Evolutionary conservation across 345 rosid genomes (phyloP), one percentile per base, ranked within the genome.

Genomic region (Lepidium didymum): DNA sequence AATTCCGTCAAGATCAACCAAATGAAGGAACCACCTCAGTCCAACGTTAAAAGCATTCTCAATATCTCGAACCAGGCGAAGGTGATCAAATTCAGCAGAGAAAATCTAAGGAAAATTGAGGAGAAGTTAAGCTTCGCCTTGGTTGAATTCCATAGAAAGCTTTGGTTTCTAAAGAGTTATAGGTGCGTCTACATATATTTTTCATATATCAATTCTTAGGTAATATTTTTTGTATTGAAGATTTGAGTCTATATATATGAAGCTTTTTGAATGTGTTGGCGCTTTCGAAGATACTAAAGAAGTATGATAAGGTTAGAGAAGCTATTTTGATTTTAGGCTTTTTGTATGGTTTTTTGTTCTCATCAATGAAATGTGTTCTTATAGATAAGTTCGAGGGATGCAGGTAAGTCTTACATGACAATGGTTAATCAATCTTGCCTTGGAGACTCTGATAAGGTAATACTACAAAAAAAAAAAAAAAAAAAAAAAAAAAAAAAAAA

Each of bases 211-310:
- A n/a, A n/a, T n/a, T n/a, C n/a, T n/a, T n/a, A n/a, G 29, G 10
- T 18, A 7, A 18, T 10, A 1, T 6, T 7, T n/a, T 7, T 13
- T 36, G 6, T 56, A 7, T 43, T 23, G 53, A 13, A 23, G 36
- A 14, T 15, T 62, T n/a, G 6, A 23, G 31, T 62, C 10, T 40
- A 71, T 73, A 79, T 71, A 63, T 45, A 72, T 36, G 54, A 77
- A 80, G 85, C 69, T 89, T 86, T 74, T 67, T 81, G 71, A 89
- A 89, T 46, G 67, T 69, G 12, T 63, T 89, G 76, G 92, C 90
- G 6, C 57, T 84, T 52, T 84, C 86, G 3, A 88, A 86, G 74
- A 84, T 86, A 54, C 57, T 88, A 78, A 86, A 82, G 68, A 86
- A 86, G 67, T 85, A 86, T 80, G 92, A 84, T 57, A 84, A 86